Conservation (phyloP, 2,329 filamentous ascomycete species). For the Ophiostoma sp. region DNA sequence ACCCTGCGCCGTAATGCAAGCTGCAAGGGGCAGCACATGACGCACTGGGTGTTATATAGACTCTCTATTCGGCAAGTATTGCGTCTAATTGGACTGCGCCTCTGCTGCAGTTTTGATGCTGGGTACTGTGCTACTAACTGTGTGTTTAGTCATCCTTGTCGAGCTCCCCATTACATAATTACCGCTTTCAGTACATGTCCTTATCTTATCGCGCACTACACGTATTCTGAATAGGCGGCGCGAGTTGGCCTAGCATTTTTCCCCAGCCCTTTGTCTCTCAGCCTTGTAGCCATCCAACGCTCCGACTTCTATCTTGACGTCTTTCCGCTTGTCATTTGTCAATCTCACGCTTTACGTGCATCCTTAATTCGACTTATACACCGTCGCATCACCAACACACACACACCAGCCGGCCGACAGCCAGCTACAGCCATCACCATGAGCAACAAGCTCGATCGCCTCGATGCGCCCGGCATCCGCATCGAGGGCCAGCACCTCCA, state of each 20-base stretch:
- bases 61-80: not conserved
- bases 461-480: conserved; percentile 60
- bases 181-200: not conserved
- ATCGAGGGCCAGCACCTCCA: conserved; percentile 55
- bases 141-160: not conserved
- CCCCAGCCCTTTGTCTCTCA: not conserved
- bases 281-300: not conserved
- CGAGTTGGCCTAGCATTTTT: conserved; percentile 1
- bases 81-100: not conserved
- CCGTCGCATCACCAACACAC: not conserved
- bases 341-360: too few species aligned
- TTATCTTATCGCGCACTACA: conserved; percentile 6
- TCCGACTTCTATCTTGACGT: not conserved
- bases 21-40: conserved; percentile 10
- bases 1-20: not conserved
- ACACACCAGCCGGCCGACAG: not conserved
- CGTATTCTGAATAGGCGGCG: not conserved
- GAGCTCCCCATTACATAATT: not conserved
- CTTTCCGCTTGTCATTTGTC: not conserved
- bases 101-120: not conserved
- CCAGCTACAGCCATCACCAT: conserved; percentile 2
- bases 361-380: too few species aligned
- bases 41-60: conserved; percentile 1
- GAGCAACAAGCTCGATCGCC: conserved; percentile 40
- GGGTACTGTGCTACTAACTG: not conserved